Percentiles rank a stretch among this genome's conserved stretches.
Conservation (phyloP, 2,329 filamentous ascomycete genomes). For the Macrophomina pseudophaseolina region DNA sequence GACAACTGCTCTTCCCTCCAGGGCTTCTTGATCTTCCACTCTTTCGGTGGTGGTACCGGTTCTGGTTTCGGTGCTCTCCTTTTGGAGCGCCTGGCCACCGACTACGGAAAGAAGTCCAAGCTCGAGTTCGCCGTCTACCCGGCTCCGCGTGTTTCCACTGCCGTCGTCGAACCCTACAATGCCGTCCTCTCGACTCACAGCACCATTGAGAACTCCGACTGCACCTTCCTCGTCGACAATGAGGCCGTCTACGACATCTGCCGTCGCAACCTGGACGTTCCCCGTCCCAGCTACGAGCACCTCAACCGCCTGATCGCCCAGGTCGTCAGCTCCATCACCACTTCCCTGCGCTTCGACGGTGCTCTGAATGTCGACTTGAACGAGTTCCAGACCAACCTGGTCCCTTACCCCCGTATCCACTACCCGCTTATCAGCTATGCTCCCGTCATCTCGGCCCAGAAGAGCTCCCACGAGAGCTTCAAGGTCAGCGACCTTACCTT, state of each 20-base stretch:
- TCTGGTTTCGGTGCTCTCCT: slow-evolving; percentile 98
- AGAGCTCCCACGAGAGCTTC: slow-evolving; percentile 96
- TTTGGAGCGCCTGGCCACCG: slow-evolving; percentile 98
- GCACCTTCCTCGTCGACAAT: slow-evolving; percentile 99
- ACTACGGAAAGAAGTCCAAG: slow-evolving; percentile 99
- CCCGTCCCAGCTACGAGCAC: slow-evolving; percentile 98
- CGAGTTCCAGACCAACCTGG: slow-evolving; percentile 99
- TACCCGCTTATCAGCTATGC: slow-evolving; percentile 98
- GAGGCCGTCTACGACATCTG: slow-evolving; percentile 99
- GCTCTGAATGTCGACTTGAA: slow-evolving; percentile 99
- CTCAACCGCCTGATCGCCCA: slow-evolving; percentile 98
- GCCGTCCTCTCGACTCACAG: slow-evolving; percentile 99
- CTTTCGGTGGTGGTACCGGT: slow-evolving; percentile 97
- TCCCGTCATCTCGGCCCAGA: slow-evolving; percentile 90
- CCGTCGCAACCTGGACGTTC: slow-evolving; percentile 94
- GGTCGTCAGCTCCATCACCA: slow-evolving; percentile 98
- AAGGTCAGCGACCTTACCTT: slow-evolving; percentile 79
- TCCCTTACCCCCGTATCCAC: slow-evolving; percentile 98
- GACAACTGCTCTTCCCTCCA: slow-evolving; percentile 98
- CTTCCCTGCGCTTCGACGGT: slow-evolving; percentile 96
- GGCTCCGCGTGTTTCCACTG: slow-evolving; percentile 93
- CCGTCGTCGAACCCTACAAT: slow-evolving; percentile 99
- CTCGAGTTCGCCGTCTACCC: slow-evolving; percentile 99
- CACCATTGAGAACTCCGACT: slow-evolving; percentile 98
- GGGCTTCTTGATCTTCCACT: slow-evolving; percentile 99